Conservation (phyloP, 371 early-diverging fungal species). For the Mucor racemosus region DNA sequence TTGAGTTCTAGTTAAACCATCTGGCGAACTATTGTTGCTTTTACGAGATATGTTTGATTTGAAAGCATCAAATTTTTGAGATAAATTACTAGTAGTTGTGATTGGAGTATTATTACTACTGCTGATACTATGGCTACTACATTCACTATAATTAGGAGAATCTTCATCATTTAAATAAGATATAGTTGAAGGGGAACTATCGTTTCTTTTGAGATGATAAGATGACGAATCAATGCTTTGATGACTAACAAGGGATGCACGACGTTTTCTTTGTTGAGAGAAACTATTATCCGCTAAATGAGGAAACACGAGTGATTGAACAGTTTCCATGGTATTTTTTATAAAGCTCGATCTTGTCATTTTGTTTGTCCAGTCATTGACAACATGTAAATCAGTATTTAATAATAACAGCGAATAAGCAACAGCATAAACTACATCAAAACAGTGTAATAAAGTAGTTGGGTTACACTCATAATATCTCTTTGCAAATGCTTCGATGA, state of each 20-base stretch:
- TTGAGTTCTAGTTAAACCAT: conserved; percentile 17
- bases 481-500: conserved; percentile 77
- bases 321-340: conserved; percentile 56
- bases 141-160: not conserved
- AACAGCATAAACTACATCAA: conserved; percentile 78
- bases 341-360: conserved; percentile 60
- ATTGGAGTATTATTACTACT: not conserved
- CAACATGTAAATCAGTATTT: conserved; percentile 90
- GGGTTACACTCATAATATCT: conserved; percentile 81
- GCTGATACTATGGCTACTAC: conserved; percentile 1
- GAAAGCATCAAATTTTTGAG: conserved; percentile 16
- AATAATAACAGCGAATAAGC: conserved; percentile 83
- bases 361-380: conserved; percentile 47
- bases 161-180: conserved; percentile 1
- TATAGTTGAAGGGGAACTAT: conserved; percentile 3
- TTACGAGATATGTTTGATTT: conserved; percentile 26
- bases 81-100: not conserved
- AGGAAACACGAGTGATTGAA: conserved; percentile 30
- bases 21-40: not conserved
- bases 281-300: not conserved
- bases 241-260: conserved; percentile 13
- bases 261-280: conserved; percentile 9
- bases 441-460: conserved; percentile 12
- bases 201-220: conserved; percentile 10
- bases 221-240: conserved; percentile 7